phyloP scores from a whole-genome alignment of 805 yeast species.

The Wilhelminamyces savonicus region DNA sequence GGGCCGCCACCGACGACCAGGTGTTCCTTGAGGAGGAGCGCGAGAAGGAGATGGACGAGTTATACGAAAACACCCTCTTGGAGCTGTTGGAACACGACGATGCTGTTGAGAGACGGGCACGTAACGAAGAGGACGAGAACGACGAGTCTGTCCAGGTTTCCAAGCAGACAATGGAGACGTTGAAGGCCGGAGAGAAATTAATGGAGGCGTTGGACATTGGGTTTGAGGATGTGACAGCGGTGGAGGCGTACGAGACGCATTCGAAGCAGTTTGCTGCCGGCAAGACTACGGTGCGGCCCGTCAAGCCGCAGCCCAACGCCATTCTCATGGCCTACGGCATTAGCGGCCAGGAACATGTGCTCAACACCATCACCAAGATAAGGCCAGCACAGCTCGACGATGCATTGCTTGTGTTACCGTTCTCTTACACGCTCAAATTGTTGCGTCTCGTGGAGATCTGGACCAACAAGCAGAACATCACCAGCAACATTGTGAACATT shows the following conservation, averaged over 20 bases:
- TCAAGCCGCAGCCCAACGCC: slow-evolving; percentile 59
- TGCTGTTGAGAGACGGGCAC: no score
- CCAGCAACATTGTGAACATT: slow-evolving; percentile 44
- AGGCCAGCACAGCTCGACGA: slow-evolving; percentile 86
- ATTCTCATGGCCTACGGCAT: slow-evolving; percentile 68
- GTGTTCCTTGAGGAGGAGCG: slow-evolving; percentile 96
- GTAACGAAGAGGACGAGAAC: slow-evolving; percentile 36
- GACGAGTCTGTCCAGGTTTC: slow-evolving; percentile 62
- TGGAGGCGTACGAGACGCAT: slow-evolving; percentile 43
- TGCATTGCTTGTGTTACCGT: slow-evolving; percentile 85
- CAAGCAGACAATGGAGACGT: slow-evolving; percentile 82
- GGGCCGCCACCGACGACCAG: slow-evolving; percentile 91
- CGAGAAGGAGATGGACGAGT: slow-evolving; percentile 91
- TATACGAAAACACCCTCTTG: slow-evolving; percentile 75
- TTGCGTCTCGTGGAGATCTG: slow-evolving; percentile 71
- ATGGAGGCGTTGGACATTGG: slow-evolving; percentile 91
- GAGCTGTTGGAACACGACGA: slow-evolving; percentile 61
- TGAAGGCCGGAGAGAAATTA: slow-evolving; percentile 89
- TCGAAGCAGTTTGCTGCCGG: slow-evolving; percentile 31
- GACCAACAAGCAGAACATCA: slow-evolving; percentile 42
- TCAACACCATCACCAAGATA: slow-evolving; percentile 64
- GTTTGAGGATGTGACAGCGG: slow-evolving; percentile 55
- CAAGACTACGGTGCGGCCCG: slow-evolving; percentile 44
- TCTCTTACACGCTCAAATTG: slow-evolving; percentile 69
- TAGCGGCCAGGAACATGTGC: slow-evolving; percentile 71